Base-by-base conservation (phyloP, 331 rosid genomes). In the Cucumis variabilis region DNA sequence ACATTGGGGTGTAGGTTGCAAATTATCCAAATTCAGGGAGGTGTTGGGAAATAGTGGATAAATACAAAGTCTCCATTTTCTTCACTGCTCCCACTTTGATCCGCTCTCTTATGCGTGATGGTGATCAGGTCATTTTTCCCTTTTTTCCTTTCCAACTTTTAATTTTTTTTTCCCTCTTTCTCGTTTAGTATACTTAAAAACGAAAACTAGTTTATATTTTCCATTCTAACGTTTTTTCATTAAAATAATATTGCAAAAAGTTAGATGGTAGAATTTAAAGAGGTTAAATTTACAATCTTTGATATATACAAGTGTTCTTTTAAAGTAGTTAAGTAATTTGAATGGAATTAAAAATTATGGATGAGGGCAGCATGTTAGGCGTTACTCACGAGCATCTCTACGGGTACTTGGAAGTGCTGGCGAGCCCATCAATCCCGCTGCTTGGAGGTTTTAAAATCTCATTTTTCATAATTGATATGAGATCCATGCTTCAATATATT, bases 41-140 rank as follows among this genome's bases (percentile, higher is more conserved):
- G 82, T 91, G 96, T 90, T 97, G 99, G 99, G 96, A 95, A 89
- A 94, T 97, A 89, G 98, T 97, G 77, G 99, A 97, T 92, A 97
- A 97, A 91, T 95, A 94, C 93, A 93, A 93, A 60, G 98, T 97
- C 85, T 60, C 98, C 33, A 83, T 95, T 93, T 95, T 97, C 89
- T 95, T 94, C 91, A 95, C 99, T 65, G 98, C 98, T 80, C 99
- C 99, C 83, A 97, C 99, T 24, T 89, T 97, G 93, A 93, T 97
- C 89, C 96, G 99, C 88, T 95, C 99, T 85, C 99, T 97, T 90
- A 97, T 97, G 99, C 98, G 98, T 51, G 95, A 95, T 41, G 97
- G 99, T 77, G 94, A 94, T 33, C 89, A 82, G 92, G 99, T 88
- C 91, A 93, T 91, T 85, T 88, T 79, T 60, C n/a, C 70, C 15